These are phyloP conservation scores for Colletotrichum aenigma DNA, from an alignment of 2,329 filamentous ascomycete genomes.

Conservation along the genomic window DNA sequence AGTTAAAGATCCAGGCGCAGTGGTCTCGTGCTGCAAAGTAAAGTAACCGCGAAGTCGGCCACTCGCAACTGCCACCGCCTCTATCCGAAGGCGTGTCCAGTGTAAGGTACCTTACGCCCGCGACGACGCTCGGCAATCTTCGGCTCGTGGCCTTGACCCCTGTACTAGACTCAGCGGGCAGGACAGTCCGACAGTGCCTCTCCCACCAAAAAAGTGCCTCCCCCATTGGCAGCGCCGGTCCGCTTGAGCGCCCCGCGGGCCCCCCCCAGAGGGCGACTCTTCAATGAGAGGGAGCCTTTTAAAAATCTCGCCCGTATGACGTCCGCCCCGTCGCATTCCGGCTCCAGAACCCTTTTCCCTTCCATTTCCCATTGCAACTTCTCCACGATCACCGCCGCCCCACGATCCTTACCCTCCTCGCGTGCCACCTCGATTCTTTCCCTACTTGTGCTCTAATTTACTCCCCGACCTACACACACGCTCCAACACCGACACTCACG, in stretches of 20 bases:
- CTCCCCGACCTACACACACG: not conserved
- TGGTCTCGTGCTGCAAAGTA: not conserved
- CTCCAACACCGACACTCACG: not conserved
- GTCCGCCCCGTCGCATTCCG: slow-evolving; percentile 17
- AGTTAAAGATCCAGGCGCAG: not conserved
- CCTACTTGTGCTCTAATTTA: not conserved
- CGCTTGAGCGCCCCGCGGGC: not conserved
- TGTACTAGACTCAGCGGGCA: slow-evolving; percentile 3
- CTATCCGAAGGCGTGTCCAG: not conserved
- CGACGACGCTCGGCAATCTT: slow-evolving; percentile 19
- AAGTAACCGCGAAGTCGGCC: not conserved
- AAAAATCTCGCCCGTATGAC: slow-evolving; percentile 21
- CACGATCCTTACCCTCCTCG: slow-evolving; percentile 7
- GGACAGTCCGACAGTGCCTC: not conserved
- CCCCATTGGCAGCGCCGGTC: not conserved
- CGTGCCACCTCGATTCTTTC: not conserved
- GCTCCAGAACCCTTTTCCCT: slow-evolving; percentile 13
- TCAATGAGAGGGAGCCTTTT: slow-evolving; percentile 20
- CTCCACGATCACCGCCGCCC: slow-evolving; percentile 12
- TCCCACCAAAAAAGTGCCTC: not conserved
- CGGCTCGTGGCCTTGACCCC: slow-evolving; percentile 19
- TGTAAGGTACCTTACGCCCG: slow-evolving; percentile 2
- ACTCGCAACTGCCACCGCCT: not conserved
- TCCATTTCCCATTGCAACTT: slow-evolving; percentile 5
- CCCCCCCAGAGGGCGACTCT: not conserved